Percentiles rank a stretch among this genome's conserved stretches.
Evolutionary conservation across 2,329 filamentous ascomycete genomes (phyloP).

Genomic region (Clarireedia paspali): DNA sequence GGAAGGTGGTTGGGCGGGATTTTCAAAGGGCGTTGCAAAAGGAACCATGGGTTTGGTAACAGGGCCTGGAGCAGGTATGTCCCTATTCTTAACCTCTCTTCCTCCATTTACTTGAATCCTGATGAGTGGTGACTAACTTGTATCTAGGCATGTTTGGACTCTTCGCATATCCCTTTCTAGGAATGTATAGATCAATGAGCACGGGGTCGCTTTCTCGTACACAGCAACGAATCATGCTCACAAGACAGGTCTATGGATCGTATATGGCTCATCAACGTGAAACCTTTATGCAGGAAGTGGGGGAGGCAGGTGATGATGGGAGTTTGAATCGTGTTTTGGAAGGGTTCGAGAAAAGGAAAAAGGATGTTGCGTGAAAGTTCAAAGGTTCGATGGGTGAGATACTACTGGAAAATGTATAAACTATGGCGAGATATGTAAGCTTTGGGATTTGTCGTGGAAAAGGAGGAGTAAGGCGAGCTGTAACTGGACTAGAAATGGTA

Average conservation of each 20-base stretch:
- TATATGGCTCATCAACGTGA: background rate
- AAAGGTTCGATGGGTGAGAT: no score
- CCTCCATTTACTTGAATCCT: no score
- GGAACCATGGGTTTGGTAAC: conserved; percentile 2
- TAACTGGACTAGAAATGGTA: no score
- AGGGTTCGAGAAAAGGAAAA: no score
- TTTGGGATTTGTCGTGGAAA: no score
- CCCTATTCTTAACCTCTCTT: no score
- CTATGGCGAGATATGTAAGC: no score
- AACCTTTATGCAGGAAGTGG: background rate
- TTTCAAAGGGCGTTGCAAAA: conserved; percentile 8
- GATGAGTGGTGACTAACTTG: no score
- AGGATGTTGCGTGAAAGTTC: no score
- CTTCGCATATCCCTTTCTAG: conserved; percentile 7
- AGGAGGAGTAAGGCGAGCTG: no score
- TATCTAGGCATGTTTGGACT: conserved; percentile 6
- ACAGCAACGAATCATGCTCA: background rate
- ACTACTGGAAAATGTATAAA: no score
- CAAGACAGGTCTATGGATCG: background rate
- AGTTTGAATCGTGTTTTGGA: no score
- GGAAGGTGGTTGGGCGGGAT: conserved; percentile 7
- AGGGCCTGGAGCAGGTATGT: conserved; percentile 2
- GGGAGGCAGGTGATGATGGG: background rate
- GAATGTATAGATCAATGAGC: conserved; percentile 10
- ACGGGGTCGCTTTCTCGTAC: conserved; percentile 1